Evolutionary conservation across 768 basidiomycete species (phyloP).

Genomic region (Lactifluus volemus): DNA sequence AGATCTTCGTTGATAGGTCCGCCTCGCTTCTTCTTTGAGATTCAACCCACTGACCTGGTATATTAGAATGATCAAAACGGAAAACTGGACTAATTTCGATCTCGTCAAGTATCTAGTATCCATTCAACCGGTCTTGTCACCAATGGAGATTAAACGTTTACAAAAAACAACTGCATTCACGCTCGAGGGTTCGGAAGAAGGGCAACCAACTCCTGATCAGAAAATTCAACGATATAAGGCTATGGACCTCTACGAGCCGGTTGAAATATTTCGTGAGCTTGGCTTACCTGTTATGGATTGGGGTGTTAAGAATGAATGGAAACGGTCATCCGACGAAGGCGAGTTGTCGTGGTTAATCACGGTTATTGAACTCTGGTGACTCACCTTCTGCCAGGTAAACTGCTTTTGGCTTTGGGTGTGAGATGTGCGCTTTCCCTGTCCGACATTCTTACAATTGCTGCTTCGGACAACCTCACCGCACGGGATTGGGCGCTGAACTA

Average conservation of each 20-base stretch:
- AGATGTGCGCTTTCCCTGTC: constrained; percentile 59
- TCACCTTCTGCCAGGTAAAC: constrained; percentile 47
- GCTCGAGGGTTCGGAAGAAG: constrained; percentile 33
- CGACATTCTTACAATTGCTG: constrained; percentile 59
- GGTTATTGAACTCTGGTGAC: neutral
- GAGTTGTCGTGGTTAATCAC: constrained; percentile 1
- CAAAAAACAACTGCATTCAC: constrained; percentile 68
- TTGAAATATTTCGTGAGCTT: constrained; percentile 58
- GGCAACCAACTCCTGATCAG: constrained; percentile 18
- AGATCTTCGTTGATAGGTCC: constrained; percentile 84
- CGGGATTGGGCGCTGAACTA: constrained; percentile 69
- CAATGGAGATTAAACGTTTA: constrained; percentile 48
- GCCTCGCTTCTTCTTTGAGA: constrained; percentile 5
- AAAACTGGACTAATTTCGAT: constrained; percentile 82
- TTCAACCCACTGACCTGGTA: neutral
- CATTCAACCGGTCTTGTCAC: constrained; percentile 53
- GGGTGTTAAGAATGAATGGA: constrained; percentile 75
- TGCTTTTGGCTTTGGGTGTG: constrained; percentile 66
- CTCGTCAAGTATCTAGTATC: constrained; percentile 83
- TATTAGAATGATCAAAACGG: constrained; percentile 75
- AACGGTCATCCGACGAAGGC: constrained; percentile 81
- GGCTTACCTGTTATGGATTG: constrained; percentile 82
- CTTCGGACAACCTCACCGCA: constrained; percentile 40
- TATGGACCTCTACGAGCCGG: constrained; percentile 78
- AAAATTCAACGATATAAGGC: constrained; percentile 50